Percentiles rank a stretch among this genome's conserved stretches.
Conservation (phyloP, 441 rosid species). For the Lepidium campestre region DNA sequence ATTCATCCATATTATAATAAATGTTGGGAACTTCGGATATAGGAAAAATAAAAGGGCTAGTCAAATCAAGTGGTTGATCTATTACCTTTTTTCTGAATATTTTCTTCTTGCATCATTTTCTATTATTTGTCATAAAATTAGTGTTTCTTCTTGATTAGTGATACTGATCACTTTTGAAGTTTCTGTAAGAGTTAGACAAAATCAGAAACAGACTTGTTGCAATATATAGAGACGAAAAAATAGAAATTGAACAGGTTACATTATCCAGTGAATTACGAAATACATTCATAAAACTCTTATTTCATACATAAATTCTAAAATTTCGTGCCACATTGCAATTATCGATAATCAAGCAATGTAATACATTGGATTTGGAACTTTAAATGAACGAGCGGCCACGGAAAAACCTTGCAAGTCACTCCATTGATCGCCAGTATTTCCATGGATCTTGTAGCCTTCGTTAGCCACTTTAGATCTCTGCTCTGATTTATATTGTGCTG, state of each 20-base stretch:
- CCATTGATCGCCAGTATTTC: slow-evolving; percentile 84
- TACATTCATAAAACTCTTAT: neutral
- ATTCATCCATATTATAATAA: no score
- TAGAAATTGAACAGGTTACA: neutral
- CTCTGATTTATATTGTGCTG: slow-evolving; percentile 54
- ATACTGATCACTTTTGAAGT: no score
- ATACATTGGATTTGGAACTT: slow-evolving; percentile 34
- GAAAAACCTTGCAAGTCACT: slow-evolving; percentile 68
- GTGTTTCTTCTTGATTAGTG: neutral
- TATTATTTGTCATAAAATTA: neutral
- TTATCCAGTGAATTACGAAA: neutral
- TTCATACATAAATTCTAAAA: neutral
- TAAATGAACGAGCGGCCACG: slow-evolving; percentile 52
- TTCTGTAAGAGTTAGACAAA: no score
- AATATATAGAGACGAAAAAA: no score
- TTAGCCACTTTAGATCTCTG: slow-evolving; percentile 48
- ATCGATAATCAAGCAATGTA: slow-evolving; percentile 35
- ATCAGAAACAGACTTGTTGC: neutral
- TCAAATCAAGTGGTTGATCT: neutral
- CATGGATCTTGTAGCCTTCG: slow-evolving; percentile 59
- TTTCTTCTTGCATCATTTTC: neutral
- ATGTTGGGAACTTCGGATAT: no score
- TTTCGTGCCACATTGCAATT: neutral
- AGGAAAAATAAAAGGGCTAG: no score
- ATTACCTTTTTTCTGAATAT: neutral